Conservation (phyloP, 2,329 filamentous ascomycete genomes). For the Microcyclosporella mali region DNA sequence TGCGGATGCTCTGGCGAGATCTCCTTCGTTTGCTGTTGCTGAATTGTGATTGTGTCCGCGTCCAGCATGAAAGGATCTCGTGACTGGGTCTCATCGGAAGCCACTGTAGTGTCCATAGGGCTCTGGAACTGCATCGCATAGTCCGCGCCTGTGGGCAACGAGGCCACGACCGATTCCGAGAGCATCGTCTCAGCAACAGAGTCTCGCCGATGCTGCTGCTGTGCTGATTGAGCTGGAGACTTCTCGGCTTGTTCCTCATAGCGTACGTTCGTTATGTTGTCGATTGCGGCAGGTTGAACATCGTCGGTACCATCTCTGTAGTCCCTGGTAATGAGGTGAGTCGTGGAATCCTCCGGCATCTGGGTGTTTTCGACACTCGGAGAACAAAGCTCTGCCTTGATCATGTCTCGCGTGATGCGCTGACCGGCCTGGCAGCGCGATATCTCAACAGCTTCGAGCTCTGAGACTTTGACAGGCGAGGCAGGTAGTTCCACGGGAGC, state of each 20-base stretch:
- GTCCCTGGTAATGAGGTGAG: conserved; percentile 4
- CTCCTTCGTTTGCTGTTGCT: conserved; percentile 22
- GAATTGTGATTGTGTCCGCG: conserved; percentile 30
- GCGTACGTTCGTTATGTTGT: no score
- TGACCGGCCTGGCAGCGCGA: conserved; percentile 8
- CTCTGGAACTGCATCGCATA: conserved; percentile 30
- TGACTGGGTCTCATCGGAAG: conserved; percentile 28
- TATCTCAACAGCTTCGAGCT: conserved; percentile 22
- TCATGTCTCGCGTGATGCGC: conserved; percentile 33
- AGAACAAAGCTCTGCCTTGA: conserved; percentile 30
- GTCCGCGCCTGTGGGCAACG: conserved; percentile 24
- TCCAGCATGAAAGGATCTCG: conserved; percentile 29
- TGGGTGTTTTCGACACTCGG: conserved; percentile 21
- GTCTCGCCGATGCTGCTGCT: conserved; percentile 10
- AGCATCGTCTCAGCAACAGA: conserved; percentile 19
- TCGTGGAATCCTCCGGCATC: conserved; percentile 15
- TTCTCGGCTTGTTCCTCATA: not conserved
- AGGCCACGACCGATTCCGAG: conserved; percentile 17
- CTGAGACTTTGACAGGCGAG: conserved; percentile 29
- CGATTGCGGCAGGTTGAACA: no score
- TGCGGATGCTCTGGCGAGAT: conserved; percentile 3
- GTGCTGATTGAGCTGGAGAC: not conserved
- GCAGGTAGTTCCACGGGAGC: conserved; percentile 32
- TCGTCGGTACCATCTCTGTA: no score
- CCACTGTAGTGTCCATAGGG: conserved; percentile 26